Evolutionary conservation across 495 filamentous ascomycete species (phyloP).

Genomic region (Neurospora tetrasperma): DNA sequence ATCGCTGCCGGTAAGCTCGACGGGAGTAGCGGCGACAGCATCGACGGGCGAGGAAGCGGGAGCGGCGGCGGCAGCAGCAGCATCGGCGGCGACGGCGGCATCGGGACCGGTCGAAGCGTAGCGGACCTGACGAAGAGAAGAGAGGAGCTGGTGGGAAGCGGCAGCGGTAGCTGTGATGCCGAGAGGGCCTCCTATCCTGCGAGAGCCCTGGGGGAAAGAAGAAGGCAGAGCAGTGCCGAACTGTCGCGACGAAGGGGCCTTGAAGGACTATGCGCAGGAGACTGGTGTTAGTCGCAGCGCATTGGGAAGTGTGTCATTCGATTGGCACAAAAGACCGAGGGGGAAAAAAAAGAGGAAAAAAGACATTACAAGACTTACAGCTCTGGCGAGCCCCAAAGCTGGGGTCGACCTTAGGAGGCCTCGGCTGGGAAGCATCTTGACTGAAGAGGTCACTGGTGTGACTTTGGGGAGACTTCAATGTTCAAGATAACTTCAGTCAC

Average conservation of each 20-base stretch:
- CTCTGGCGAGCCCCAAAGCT: slow-evolving; percentile 28
- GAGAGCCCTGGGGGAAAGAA: background rate
- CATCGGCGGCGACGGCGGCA: background rate
- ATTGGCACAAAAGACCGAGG: background rate
- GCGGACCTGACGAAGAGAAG: slow-evolving; percentile 15
- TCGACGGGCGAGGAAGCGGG: slow-evolving; percentile 5
- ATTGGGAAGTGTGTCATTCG: background rate
- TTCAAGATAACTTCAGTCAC: background rate
- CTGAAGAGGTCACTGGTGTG: background rate
- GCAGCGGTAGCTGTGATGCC: slow-evolving; percentile 5
- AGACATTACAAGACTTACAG: slow-evolving; percentile 11
- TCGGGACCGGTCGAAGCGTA: slow-evolving; percentile 25
- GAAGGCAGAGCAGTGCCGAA: slow-evolving; percentile 23
- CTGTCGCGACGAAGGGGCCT: slow-evolving; percentile 10
- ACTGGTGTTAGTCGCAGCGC: background rate
- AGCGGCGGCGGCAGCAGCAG: slow-evolving; percentile 1
- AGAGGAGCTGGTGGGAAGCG: slow-evolving; percentile 7
- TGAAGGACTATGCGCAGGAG: background rate
- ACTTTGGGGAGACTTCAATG: background rate
- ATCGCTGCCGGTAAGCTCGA: slow-evolving; percentile 32
- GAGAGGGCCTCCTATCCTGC: slow-evolving; percentile 14
- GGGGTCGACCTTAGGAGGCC: slow-evolving; percentile 35
- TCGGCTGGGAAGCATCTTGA: slow-evolving; percentile 44
- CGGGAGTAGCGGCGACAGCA: slow-evolving; percentile 6
- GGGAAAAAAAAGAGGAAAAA: background rate